Evolutionary conservation across 1,284 basidiomycete genomes (phyloP).

Genomic region (Boletus semigastroideus): DNA sequence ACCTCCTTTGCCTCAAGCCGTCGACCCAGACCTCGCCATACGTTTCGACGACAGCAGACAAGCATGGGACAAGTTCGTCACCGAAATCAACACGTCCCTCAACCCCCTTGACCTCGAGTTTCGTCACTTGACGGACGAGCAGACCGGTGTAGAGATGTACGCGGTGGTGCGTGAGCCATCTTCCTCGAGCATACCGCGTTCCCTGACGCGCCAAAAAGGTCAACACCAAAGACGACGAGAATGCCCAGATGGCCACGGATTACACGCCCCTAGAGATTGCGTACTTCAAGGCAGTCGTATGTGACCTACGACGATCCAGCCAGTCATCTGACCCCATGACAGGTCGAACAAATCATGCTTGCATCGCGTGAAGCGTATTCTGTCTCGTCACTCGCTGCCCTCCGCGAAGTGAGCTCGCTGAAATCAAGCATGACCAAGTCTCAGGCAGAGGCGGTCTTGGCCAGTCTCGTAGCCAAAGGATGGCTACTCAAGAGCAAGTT

Average conservation of each 20-base stretch:
- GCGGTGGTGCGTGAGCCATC: constrained; percentile 51
- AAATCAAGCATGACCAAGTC: constrained; percentile 72
- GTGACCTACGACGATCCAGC: constrained; percentile 24
- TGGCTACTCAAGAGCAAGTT: constrained; percentile 80
- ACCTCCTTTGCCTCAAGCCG: constrained; percentile 38
- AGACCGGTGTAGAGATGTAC: constrained; percentile 60
- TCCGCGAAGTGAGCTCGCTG: constrained; percentile 64
- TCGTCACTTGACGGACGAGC: constrained; percentile 60
- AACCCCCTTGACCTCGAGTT: constrained; percentile 73
- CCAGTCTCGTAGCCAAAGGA: constrained; percentile 78
- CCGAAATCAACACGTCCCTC: constrained; percentile 57
- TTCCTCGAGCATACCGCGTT: neutral
- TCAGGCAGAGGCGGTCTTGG: constrained; percentile 70
- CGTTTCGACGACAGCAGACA: constrained; percentile 41
- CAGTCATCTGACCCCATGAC: constrained; percentile 2
- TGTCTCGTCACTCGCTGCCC: constrained; percentile 71
- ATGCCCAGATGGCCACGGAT: constrained; percentile 81
- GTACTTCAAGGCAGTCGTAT: constrained; percentile 78
- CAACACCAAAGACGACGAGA: constrained; percentile 73
- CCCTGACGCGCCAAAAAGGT: constrained; percentile 46
- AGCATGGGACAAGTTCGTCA: constrained; percentile 61
- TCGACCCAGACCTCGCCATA: constrained; percentile 50
- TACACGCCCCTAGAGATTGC: constrained; percentile 75
- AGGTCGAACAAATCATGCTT: constrained; percentile 88
- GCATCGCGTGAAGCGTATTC: constrained; percentile 74